Evolutionary conservation across 805 yeast species (phyloP).

Genomic region (Candida takata): DNA sequence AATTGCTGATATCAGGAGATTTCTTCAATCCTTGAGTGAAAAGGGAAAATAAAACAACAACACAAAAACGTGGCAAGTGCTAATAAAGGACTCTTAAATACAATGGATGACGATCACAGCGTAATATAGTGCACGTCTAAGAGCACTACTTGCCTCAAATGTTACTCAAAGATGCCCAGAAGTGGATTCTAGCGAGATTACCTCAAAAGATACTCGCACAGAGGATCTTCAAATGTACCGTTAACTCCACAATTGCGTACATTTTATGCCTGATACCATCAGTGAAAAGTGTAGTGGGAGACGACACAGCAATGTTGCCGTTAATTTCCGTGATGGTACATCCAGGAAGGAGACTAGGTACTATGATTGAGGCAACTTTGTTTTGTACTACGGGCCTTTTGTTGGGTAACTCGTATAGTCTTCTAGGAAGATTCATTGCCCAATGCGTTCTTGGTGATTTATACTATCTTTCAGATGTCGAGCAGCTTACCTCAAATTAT

Average conservation of each 20-base stretch:
- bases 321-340: constrained; percentile 40
- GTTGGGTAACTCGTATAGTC: constrained; percentile 35
- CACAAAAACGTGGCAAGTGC: no score
- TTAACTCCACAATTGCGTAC: constrained; percentile 35
- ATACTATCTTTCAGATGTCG: constrained; percentile 25
- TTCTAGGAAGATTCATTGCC: constrained; percentile 36
- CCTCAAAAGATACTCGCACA: constrained; percentile 27
- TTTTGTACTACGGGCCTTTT: constrained; percentile 35
- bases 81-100: no score
- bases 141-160: no score
- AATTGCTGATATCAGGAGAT: no score
- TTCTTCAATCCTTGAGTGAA: no score
- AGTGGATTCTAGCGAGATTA: constrained; percentile 3
- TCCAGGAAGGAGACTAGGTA: constrained; percentile 43
- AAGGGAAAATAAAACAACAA: no score
- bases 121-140: no score
- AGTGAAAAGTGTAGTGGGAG: constrained; percentile 30
- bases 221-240: constrained; percentile 32
- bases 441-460: constrained; percentile 28
- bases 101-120: no score
- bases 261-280: constrained; percentile 34
- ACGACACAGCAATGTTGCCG: constrained; percentile 38
- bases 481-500: constrained; percentile 26
- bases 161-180: neutral
- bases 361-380: constrained; percentile 37